A percentile compares a stretch with the other conserved stretches of the same genome.
Evolutionary conservation across 805 yeast species (phyloP).

Genomic region (Zygosaccharomyces pseudorouxii): DNA sequence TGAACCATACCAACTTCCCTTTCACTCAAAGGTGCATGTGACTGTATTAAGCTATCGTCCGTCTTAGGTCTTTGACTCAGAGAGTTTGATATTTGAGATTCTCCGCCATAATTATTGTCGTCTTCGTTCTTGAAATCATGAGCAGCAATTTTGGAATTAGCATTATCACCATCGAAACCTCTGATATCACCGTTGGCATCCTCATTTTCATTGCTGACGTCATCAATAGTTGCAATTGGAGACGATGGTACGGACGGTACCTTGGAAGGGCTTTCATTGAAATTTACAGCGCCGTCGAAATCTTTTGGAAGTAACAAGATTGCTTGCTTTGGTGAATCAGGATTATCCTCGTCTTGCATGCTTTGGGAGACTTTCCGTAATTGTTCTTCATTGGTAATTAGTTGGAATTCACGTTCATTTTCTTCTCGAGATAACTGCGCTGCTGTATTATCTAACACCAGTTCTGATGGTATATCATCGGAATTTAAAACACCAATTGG

Average conservation of each 20-base stretch:
- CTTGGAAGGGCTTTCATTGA: slow-evolving; percentile 10
- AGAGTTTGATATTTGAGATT: not conserved
- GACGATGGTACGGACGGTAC: slow-evolving; percentile 5
- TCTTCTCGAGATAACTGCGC: slow-evolving; percentile 10
- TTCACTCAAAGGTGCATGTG: slow-evolving; percentile 22
- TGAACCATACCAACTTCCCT: slow-evolving; percentile 28
- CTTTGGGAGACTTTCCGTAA: slow-evolving; percentile 21
- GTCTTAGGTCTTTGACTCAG: slow-evolving; percentile 5
- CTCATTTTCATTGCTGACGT: not conserved
- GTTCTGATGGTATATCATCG: slow-evolving; percentile 4
- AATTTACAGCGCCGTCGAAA: slow-evolving; percentile 19
- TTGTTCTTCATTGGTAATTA: slow-evolving; percentile 26
- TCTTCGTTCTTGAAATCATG: not conserved
- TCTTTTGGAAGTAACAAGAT: slow-evolving; percentile 30
- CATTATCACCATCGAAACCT: not conserved
- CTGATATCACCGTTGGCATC: not conserved
- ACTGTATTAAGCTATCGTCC: not conserved
- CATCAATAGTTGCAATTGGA: not conserved
- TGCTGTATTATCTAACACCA: slow-evolving; percentile 1
- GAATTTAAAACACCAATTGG: slow-evolving; percentile 4
- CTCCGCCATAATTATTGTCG: not conserved
- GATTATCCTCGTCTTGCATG: slow-evolving; percentile 14
- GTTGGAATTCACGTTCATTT: slow-evolving; percentile 18
- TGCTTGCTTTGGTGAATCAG: slow-evolving; percentile 27
- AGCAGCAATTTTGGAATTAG: not conserved